Conservation (phyloP, 2,329 filamentous ascomycete genomes). For the Aureobasidium uvarum region DNA sequence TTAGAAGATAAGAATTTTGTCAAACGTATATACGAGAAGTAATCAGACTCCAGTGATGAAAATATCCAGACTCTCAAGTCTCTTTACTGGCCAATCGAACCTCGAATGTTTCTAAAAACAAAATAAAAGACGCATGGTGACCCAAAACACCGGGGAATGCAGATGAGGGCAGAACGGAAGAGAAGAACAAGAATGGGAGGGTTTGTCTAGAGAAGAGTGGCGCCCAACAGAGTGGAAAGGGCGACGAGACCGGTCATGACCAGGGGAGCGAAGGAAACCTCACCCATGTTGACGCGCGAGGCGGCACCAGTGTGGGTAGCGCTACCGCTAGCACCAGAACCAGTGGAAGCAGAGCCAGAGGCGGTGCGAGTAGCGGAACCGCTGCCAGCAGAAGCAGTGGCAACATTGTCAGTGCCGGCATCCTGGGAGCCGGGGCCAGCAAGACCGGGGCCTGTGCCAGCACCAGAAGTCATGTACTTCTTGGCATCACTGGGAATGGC, state of each 20-base stretch:
- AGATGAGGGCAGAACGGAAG: neutral
- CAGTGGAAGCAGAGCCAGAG: slow-evolving; percentile 32
- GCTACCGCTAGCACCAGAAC: slow-evolving; percentile 31
- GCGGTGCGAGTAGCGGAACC: slow-evolving; percentile 48
- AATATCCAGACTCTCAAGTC: neutral
- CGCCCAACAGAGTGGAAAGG: slow-evolving; percentile 55
- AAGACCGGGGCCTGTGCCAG: slow-evolving; percentile 58
- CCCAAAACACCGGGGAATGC: slow-evolving; percentile 19
- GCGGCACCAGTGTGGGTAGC: slow-evolving; percentile 30
- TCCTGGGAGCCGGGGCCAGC: slow-evolving; percentile 56
- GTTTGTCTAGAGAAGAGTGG: slow-evolving; percentile 43
- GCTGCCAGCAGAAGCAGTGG: slow-evolving; percentile 51
- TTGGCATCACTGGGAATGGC: slow-evolving; percentile 56
- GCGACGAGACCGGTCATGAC: slow-evolving; percentile 53
- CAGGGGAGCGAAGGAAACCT: slow-evolving; percentile 51
- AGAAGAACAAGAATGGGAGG: neutral
- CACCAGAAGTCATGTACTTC: slow-evolving; percentile 58
- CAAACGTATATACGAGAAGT: neutral
- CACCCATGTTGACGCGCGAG: slow-evolving; percentile 42
- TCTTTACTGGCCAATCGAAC: neutral
- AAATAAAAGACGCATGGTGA: slow-evolving; percentile 3
- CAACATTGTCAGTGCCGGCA: slow-evolving; percentile 51
- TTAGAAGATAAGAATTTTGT: neutral
- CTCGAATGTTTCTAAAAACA: neutral
- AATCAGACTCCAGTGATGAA: neutral